Evolutionary conservation across 768 basidiomycete species (phyloP).

Genomic region (Boletus bicolor): DNA sequence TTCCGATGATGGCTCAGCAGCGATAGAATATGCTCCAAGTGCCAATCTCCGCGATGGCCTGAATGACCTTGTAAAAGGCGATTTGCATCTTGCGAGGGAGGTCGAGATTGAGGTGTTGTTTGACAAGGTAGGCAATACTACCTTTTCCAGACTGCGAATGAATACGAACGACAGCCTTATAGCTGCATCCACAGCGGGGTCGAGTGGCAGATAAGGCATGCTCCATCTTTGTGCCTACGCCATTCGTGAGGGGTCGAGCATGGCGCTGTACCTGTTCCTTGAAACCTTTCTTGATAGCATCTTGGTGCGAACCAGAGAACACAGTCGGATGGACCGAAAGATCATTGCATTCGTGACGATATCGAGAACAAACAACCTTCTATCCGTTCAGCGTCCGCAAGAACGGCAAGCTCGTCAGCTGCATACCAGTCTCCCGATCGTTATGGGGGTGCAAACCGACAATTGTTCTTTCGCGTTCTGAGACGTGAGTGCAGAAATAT

Average conservation of each 20-base stretch:
- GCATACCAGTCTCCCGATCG: conserved; percentile 96
- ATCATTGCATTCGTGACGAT: conserved; percentile 95
- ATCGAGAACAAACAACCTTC: conserved; percentile 97
- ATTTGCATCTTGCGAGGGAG: conserved; percentile 98
- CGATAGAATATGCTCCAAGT: conserved; percentile 78
- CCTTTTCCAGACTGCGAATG: conserved; percentile 99
- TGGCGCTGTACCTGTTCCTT: conserved; percentile 72
- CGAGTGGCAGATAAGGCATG: conserved; percentile 97
- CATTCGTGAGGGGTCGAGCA: conserved; percentile 53
- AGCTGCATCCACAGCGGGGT: conserved; percentile 91
- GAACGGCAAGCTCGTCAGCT: conserved; percentile 85
- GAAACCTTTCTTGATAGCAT: conserved; percentile 99
- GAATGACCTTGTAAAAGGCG: conserved; percentile 91
- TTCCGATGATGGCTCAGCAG: conserved; percentile 52
- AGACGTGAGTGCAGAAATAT: conserved; percentile 83
- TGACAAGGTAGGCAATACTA: conserved; percentile 95
- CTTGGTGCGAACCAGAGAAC: conserved; percentile 97
- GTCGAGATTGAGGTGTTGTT: conserved; percentile 87
- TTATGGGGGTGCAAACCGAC: conserved; percentile 97
- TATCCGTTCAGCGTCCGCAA: conserved; percentile 95
- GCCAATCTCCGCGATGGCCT: conserved; percentile 81
- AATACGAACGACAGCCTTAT: conserved; percentile 98
- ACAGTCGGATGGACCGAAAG: conserved; percentile 95
- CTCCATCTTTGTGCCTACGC: conserved; percentile 71
- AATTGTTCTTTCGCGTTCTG: conserved; percentile 85